These are phyloP conservation scores for Pleurotus djamor DNA, from an alignment of 768 basidiomycete species.

Conservation along the genomic window DNA sequence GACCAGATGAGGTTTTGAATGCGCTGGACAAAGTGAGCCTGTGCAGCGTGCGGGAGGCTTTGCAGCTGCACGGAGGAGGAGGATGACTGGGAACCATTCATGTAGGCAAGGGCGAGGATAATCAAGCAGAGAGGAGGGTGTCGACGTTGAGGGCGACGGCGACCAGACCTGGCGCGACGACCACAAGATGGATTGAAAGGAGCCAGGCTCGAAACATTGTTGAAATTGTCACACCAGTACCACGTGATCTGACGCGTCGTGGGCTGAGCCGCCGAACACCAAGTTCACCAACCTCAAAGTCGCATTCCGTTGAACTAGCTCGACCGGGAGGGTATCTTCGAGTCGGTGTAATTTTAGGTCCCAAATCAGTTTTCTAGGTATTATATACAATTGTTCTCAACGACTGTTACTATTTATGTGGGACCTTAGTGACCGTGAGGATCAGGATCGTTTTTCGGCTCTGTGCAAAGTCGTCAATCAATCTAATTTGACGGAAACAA, in stretches of 20 bases:
- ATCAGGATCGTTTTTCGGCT: slow-evolving; percentile 70
- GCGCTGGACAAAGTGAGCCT: slow-evolving; percentile 62
- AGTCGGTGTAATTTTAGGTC: no score
- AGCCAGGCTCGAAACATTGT: slow-evolving; percentile 2
- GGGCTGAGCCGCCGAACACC: not conserved
- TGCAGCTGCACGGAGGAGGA: not conserved
- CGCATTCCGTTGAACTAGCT: no score
- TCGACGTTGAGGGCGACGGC: not conserved
- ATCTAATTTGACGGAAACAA: slow-evolving; percentile 12
- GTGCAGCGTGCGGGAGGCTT: slow-evolving; percentile 46
- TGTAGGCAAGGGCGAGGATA: not conserved
- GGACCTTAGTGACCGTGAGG: slow-evolving; percentile 66
- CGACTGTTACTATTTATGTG: not conserved
- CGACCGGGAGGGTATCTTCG: no score
- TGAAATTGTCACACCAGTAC: slow-evolving; percentile 16
- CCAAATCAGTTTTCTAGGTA: no score
- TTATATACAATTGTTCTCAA: no score
- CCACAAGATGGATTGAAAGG: not conserved
- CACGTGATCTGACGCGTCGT: slow-evolving; percentile 20
- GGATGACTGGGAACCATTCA: slow-evolving; percentile 45
- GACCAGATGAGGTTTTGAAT: slow-evolving; percentile 78
- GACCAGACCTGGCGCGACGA: no score
- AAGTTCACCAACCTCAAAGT: no score
- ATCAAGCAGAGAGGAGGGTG: not conserved
- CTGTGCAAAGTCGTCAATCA: slow-evolving; percentile 30